Evolutionary conservation across 257 asterid genomes (phyloP).

Genomic region (Nicotiana otophora): DNA sequence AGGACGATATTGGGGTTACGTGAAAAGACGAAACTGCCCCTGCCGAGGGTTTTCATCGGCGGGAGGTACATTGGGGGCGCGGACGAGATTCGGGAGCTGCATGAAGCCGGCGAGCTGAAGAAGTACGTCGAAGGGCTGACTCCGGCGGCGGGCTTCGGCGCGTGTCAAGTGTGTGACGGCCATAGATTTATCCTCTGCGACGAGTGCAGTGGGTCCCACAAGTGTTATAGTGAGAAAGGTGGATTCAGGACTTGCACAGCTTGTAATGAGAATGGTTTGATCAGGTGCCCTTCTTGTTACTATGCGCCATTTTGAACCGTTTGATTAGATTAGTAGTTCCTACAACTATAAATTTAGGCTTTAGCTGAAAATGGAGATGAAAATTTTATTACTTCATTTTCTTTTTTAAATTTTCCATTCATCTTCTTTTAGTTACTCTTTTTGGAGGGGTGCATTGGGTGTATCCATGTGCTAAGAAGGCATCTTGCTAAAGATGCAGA

Average conservation of each 20-base stretch:
- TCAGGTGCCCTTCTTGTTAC: constrained; percentile 94
- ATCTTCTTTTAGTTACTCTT: neutral
- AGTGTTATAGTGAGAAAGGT: constrained; percentile 61
- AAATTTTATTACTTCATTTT: constrained; percentile 4
- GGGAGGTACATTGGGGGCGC: constrained; percentile 93
- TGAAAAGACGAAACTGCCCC: constrained; percentile 42
- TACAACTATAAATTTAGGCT: neutral
- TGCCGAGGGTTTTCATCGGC: constrained; percentile 81
- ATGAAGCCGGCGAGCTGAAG: constrained; percentile 89
- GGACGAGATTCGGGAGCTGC: constrained; percentile 74
- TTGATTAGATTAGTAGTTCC: constrained; percentile 9
- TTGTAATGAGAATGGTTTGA: constrained; percentile 88
- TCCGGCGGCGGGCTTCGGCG: constrained; percentile 35
- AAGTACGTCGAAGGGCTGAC: constrained; percentile 53
- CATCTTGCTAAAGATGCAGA: neutral
- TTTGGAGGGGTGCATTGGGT: neutral
- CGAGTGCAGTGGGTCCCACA: constrained; percentile 80
- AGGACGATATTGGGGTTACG: constrained; percentile 45
- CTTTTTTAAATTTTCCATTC: neutral
- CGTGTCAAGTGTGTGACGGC: constrained; percentile 83
- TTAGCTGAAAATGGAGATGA: neutral
- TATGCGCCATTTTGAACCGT: constrained; percentile 31
- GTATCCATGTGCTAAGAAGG: neutral
- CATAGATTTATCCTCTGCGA: constrained; percentile 60
- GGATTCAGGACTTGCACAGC: constrained; percentile 70